phyloP scores from a whole-genome alignment of 306 rosid genomes.

The Castanospermum australe region DNA sequence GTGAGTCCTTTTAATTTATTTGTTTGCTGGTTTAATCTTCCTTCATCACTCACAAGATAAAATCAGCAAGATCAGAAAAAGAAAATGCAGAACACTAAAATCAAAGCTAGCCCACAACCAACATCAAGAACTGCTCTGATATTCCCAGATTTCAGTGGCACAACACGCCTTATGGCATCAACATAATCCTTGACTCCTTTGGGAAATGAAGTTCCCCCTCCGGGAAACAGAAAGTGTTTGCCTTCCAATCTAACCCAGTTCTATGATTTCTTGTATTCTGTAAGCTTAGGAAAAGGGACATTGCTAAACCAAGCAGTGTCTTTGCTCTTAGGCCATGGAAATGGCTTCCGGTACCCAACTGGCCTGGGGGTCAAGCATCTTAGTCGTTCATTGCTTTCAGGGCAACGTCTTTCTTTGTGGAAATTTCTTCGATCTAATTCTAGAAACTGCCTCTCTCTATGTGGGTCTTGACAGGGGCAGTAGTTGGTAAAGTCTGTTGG shows the following conservation, averaged over 20 bases:
- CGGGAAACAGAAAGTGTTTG: constrained; percentile 4
- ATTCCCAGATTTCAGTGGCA: constrained; percentile 21
- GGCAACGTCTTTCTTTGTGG: constrained; percentile 19
- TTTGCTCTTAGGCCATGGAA: constrained; percentile 22
- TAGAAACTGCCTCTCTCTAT: neutral
- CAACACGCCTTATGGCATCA: neutral
- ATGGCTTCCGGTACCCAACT: constrained; percentile 2
- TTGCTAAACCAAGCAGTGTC: constrained; percentile 29
- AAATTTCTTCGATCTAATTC: neutral
- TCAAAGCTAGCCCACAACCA: neutral
- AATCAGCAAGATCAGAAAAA: neutral
- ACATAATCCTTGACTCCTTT: constrained; percentile 22
- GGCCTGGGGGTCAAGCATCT: constrained; percentile 11
- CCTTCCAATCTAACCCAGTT: constrained; percentile 29
- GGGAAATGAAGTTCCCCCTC: constrained; percentile 18
- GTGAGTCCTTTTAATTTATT: neutral
- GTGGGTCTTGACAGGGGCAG: constrained; percentile 17
- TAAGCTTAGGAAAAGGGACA: constrained; percentile 23
- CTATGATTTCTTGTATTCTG: constrained; percentile 6
- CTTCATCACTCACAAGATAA: neutral
- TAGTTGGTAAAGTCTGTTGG: neutral
- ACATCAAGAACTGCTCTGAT: constrained; percentile 11
- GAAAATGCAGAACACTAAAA: neutral
- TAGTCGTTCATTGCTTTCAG: neutral
- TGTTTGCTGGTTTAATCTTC: neutral